Conservation (phyloP, 257 asterid species). For the Catharanthus roseus region DNA sequence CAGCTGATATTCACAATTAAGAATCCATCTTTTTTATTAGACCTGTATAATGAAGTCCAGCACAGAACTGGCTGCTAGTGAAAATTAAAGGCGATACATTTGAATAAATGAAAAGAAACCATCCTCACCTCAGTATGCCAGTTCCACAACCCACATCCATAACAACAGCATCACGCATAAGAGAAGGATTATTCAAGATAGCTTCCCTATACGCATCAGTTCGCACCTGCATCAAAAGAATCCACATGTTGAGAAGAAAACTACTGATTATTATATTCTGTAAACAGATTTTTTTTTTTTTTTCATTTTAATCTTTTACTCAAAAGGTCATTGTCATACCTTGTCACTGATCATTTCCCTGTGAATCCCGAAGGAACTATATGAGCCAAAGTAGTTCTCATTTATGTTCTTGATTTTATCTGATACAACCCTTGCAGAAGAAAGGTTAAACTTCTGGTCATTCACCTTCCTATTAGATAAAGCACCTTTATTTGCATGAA, state of each 20-base stretch:
- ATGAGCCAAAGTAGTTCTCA: slow-evolving; percentile 70
- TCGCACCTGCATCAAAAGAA: slow-evolving; percentile 54
- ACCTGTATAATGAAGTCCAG: neutral
- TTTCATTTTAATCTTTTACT: neutral
- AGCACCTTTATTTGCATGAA: slow-evolving; percentile 14
- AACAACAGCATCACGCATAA: slow-evolving; percentile 59
- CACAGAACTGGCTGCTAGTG: neutral
- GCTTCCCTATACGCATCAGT: slow-evolving; percentile 87
- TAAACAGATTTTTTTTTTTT: no score
- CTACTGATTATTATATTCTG: neutral
- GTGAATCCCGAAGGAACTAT: slow-evolving; percentile 90
- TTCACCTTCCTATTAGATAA: slow-evolving; percentile 17
- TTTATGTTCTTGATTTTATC: slow-evolving; percentile 44
- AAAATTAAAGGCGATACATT: neutral
- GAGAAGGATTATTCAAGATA: slow-evolving; percentile 77
- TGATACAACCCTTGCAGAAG: slow-evolving; percentile 31
- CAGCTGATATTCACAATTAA: no score
- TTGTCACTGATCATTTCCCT: slow-evolving; percentile 96
- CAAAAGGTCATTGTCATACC: slow-evolving; percentile 37
- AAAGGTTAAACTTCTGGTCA: slow-evolving; percentile 13
- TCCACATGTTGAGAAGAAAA: neutral
- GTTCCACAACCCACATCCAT: slow-evolving; percentile 99
- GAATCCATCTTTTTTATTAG: no score
- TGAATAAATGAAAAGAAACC: neutral
- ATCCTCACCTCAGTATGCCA: slow-evolving; percentile 78